Evolutionary conservation across 108 stramenopile species (phyloP).

Genomic region (Fragilaria radians): DNA sequence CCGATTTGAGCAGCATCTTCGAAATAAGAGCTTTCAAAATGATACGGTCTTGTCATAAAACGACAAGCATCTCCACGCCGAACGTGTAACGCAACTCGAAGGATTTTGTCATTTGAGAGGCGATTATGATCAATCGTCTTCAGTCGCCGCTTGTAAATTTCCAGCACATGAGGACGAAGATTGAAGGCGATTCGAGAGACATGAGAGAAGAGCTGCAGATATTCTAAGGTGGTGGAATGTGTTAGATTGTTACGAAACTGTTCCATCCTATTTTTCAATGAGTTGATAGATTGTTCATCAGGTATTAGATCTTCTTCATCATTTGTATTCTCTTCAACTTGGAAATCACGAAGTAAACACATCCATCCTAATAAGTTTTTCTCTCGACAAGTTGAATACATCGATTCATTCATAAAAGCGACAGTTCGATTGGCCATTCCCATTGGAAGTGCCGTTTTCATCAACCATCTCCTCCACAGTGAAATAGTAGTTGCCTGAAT

Average conservation of each 20-base stretch:
- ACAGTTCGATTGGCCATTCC: background rate
- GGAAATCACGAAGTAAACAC: conserved; percentile 3
- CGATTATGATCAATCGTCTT: background rate
- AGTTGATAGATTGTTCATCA: background rate
- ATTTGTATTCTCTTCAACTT: conserved; percentile 6
- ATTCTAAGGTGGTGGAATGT: conserved; percentile 1
- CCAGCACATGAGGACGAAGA: conserved; percentile 8
- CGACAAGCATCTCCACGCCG: conserved; percentile 25
- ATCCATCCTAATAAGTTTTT: background rate
- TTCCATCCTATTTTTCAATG: background rate
- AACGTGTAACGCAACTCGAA: conserved; percentile 16
- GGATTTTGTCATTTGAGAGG: background rate
- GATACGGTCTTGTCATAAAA: conserved; percentile 1
- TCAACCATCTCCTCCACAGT: conserved; percentile 10
- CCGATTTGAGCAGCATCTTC: conserved; percentile 10
- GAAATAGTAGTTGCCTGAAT: conserved; percentile 7
- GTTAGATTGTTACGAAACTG: background rate
- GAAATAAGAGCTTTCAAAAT: conserved; percentile 2
- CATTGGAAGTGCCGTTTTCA: background rate
- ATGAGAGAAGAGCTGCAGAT: conserved; percentile 15
- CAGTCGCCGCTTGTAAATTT: conserved; percentile 7
- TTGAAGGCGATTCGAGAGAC: conserved; percentile 15
- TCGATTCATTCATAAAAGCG: conserved; percentile 8
- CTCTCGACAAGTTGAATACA: conserved; percentile 11
- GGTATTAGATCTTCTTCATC: background rate